Percentiles rank a stretch among this genome's conserved stretches.
Conservation (phyloP, 306 rosid genomes). For the Glycine tomentella region DNA sequence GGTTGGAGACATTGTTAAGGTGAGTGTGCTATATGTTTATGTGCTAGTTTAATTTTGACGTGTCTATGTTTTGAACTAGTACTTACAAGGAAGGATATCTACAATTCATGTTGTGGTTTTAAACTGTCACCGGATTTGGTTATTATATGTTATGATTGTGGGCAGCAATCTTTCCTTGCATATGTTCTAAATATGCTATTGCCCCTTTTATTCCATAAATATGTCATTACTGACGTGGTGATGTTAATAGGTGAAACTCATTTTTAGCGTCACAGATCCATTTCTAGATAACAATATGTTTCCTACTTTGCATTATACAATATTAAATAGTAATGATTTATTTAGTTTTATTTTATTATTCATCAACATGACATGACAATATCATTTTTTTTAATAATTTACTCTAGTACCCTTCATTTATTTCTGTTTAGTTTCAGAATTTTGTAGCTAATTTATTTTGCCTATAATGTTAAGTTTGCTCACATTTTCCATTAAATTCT, state of each 20-base stretch:
- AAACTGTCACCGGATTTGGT: conserved; percentile 18
- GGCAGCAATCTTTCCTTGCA: conserved; percentile 26
- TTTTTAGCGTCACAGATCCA: background rate
- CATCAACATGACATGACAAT: too few relatives aligned
- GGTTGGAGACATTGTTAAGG: conserved; percentile 91
- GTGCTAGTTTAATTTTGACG: conserved; percentile 38
- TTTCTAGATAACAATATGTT: conserved; percentile 28
- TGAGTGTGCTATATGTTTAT: conserved; percentile 51
- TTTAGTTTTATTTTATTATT: background rate
- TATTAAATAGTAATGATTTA: background rate
- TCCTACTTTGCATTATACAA: conserved; percentile 13
- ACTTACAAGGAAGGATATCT: background rate
- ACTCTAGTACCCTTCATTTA: conserved; percentile 8
- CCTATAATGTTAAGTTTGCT: conserved; percentile 18
- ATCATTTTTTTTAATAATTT: background rate
- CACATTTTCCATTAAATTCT: background rate
- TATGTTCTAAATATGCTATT: conserved; percentile 20
- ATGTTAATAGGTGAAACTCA: background rate
- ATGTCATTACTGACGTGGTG: too few relatives aligned
- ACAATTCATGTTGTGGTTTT: conserved; percentile 20
- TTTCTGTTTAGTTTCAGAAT: conserved; percentile 14
- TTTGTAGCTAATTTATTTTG: background rate
- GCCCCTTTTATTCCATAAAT: background rate
- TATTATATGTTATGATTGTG: conserved; percentile 17
- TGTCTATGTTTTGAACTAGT: conserved; percentile 35